Evolutionary conservation across 208 protist genomes (phyloP).

Genomic region (Trichomonas tenax): DNA sequence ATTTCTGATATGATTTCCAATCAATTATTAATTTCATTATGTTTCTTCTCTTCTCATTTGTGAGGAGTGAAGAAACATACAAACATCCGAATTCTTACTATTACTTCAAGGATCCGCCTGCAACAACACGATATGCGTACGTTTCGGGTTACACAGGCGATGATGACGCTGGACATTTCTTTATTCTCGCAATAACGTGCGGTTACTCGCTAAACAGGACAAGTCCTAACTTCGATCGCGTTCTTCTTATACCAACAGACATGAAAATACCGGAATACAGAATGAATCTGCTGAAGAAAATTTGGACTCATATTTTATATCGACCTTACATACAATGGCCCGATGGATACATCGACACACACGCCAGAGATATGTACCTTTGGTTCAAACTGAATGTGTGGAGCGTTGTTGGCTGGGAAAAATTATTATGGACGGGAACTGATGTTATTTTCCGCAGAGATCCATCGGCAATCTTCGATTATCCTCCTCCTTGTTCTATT

Average conservation of each 20-base stretch:
- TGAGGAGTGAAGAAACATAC: not conserved
- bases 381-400: not conserved
- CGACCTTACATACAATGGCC: not conserved
- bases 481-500: not conserved
- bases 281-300: not conserved
- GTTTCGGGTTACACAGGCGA: not conserved
- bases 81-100: not conserved
- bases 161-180: not conserved
- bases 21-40: too few species aligned
- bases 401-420: not conserved
- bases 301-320: not conserved
- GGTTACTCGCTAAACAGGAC: not conserved
- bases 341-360: not conserved
- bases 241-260: not conserved
- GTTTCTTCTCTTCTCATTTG: too few species aligned
- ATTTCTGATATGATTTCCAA: too few species aligned
- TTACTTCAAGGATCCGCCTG: not conserved
- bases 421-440: not conserved
- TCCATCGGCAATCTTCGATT: not conserved
- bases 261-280: not conserved
- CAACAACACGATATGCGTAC: not conserved
- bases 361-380: not conserved
- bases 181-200: not conserved
- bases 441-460: not conserved
- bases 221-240: not conserved